Base-by-base conservation (phyloP, 768 basidiomycete genomes). In the Tephrocybe sp. region DNA sequence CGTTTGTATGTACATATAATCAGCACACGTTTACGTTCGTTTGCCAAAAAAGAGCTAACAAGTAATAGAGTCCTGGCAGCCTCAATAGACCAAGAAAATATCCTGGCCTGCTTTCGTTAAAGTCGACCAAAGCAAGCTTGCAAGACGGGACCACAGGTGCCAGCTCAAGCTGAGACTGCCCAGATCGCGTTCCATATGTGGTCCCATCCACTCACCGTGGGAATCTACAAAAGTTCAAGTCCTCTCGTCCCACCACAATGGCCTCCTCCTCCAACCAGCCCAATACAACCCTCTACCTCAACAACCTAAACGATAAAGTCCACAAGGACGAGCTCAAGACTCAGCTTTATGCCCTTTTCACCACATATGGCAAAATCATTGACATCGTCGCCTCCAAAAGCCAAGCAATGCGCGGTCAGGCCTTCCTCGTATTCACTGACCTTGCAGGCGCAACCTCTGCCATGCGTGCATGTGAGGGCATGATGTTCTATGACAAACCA, bases 401-500 rank as follows among this genome's bases (percentile, higher is more conserved):
- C 63, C 71, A 80, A 50, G 88, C 85, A 68, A 91, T 90, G 85
- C 81, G 86, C 56, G 94, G 94, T 18, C 94, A 97, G 69, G 95
- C 95, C 1, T 98, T 97, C 69, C 84, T 97, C 62, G 93, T 95
- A 60, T 98, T 97, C 70, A 79, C 82, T 43, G 95, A 98, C 71
- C 83, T 95, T 42, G 82, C 90, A 9, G 83, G 85, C 46, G 91
- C 93, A 50, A 97, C 95, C 4, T 82, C 91, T 46, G 95, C 95
- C 29, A 79, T 97, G 83, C 80, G 95, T 42, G 91, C 88, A 39
- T 88, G 94, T 63, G 88, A 92, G 61, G 95, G 95, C 47, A 90
- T 95, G 82, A 55, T 82, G 22, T 95, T 95, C 69, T 97, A 95
- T 63, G 88, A 92, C 62, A 94, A 92, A 62, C 88, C 90, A 22